phyloP scores from a whole-genome alignment of 805 yeast genomes.

The Candida gorgasii region DNA sequence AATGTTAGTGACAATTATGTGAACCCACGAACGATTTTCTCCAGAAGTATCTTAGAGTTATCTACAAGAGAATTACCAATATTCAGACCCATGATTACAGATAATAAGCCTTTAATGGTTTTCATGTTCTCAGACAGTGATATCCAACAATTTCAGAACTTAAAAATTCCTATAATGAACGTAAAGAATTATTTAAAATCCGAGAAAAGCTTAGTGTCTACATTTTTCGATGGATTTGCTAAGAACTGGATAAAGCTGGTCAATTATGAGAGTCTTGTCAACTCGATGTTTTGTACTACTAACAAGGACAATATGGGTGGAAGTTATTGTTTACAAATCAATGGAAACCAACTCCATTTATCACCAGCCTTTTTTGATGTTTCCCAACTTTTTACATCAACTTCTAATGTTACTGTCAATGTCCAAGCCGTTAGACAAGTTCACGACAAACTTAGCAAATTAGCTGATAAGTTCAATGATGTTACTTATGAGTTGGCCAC shows the following conservation, averaged over 20 bases:
- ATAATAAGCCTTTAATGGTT: constrained; percentile 37
- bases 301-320: constrained; percentile 18
- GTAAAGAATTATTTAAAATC: constrained; percentile 21
- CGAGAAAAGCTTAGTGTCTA: constrained; percentile 21
- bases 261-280: constrained; percentile 33
- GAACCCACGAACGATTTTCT: constrained; percentile 14
- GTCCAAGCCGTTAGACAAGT: constrained; percentile 25
- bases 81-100: constrained; percentile 24
- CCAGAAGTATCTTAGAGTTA: constrained; percentile 13
- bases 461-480: constrained; percentile 19
- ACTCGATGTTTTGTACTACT: constrained; percentile 46
- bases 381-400: constrained; percentile 1
- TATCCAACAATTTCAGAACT: constrained; percentile 9
- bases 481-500: constrained; percentile 22
- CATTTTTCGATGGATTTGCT: constrained; percentile 45
- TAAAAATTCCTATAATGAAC: constrained; percentile 21
- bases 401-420: constrained; percentile 9
- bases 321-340: constrained; percentile 43
- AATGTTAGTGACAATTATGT: constrained; percentile 3
- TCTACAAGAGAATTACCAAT: constrained; percentile 22
- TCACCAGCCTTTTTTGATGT: constrained; percentile 21
- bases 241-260: constrained; percentile 37
- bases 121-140: constrained; percentile 25
- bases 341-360: constrained; percentile 27
- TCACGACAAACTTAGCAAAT: constrained; percentile 17